Evolutionary conservation across 768 basidiomycete species (phyloP).

Genomic region (Suillus discolor): DNA sequence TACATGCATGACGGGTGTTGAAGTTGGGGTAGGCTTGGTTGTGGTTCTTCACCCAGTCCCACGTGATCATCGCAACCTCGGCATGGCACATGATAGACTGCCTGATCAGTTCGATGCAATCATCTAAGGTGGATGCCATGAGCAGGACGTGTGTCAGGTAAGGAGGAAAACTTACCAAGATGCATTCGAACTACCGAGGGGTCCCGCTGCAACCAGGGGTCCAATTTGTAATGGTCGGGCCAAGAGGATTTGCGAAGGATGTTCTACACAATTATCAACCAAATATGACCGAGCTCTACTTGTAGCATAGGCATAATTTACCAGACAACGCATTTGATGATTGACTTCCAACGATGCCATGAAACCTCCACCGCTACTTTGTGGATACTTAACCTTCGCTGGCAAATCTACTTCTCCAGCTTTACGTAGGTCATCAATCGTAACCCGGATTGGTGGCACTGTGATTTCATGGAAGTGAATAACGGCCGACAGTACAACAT

Average conservation of each 20-base stretch:
- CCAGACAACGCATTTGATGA: slow-evolving; percentile 17
- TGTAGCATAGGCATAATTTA: neutral
- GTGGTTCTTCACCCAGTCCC: slow-evolving; percentile 13
- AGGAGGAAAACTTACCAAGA: slow-evolving; percentile 4
- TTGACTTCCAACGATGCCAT: slow-evolving; percentile 14
- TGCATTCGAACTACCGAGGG: slow-evolving; percentile 4
- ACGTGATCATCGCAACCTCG: neutral
- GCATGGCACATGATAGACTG: slow-evolving; percentile 1
- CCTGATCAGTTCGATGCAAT: slow-evolving; percentile 13
- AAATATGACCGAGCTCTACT: neutral
- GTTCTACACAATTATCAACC: neutral
- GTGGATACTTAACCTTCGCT: slow-evolving; percentile 11
- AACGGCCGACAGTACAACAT: neutral
- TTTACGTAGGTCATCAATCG: slow-evolving; percentile 8
- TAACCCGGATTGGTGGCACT: slow-evolving; percentile 12
- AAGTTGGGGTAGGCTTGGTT: neutral
- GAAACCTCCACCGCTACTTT: slow-evolving; percentile 15
- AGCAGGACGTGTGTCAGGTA: neutral
- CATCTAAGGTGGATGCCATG: neutral
- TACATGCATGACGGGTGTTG: slow-evolving; percentile 9
- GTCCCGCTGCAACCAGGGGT: slow-evolving; percentile 11
- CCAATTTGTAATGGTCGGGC: slow-evolving; percentile 12
- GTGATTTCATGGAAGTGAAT: neutral
- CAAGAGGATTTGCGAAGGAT: slow-evolving; percentile 15
- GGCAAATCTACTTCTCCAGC: slow-evolving; percentile 10